Percentiles rank a stretch among this genome's conserved stretches.
Evolutionary conservation across 2,329 filamentous ascomycete genomes (phyloP).

Genomic region (Alternaria postmessia): DNA sequence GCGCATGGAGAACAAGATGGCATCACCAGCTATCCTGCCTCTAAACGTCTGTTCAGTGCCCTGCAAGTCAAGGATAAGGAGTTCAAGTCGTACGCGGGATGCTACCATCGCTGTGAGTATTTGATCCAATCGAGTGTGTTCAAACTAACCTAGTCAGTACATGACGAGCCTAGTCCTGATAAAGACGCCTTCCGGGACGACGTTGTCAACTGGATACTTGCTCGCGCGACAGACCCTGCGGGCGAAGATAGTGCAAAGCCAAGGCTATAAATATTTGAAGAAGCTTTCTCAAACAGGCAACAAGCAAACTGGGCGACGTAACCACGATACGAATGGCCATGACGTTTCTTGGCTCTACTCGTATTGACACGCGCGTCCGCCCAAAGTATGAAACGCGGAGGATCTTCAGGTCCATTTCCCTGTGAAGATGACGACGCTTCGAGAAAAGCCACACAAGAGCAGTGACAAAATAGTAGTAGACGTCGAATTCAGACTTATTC

Average conservation of each 20-base stretch:
- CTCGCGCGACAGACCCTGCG: conserved; percentile 42
- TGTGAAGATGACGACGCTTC: conserved; percentile 16
- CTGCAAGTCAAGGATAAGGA: conserved; percentile 70
- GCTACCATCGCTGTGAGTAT: conserved; percentile 72
- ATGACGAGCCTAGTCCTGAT: conserved; percentile 48
- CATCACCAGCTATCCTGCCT: conserved; percentile 71
- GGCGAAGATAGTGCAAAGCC: conserved; percentile 41
- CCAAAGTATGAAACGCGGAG: conserved; percentile 17
- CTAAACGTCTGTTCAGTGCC: conserved; percentile 69
- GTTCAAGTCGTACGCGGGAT: conserved; percentile 78
- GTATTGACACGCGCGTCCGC: conserved; percentile 17
- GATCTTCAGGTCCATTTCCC: conserved; percentile 3
- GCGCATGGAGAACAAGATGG: conserved; percentile 79
- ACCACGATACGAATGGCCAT: conserved; percentile 4
- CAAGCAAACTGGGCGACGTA: conserved; percentile 17
- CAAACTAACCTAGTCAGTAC: conserved; percentile 40
- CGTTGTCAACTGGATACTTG: conserved; percentile 47
- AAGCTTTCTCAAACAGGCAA: conserved; percentile 13
- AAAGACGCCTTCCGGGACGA: conserved; percentile 47
- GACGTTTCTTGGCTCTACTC: conserved; percentile 1
- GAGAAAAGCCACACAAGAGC: not conserved
- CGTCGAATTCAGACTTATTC: not conserved
- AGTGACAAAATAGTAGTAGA: not conserved
- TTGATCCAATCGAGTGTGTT: not conserved
- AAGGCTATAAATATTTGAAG: conserved; percentile 38